Evolutionary conservation across 2,329 filamentous ascomycete species (phyloP).

Genomic region (Clonostachys byssicola): DNA sequence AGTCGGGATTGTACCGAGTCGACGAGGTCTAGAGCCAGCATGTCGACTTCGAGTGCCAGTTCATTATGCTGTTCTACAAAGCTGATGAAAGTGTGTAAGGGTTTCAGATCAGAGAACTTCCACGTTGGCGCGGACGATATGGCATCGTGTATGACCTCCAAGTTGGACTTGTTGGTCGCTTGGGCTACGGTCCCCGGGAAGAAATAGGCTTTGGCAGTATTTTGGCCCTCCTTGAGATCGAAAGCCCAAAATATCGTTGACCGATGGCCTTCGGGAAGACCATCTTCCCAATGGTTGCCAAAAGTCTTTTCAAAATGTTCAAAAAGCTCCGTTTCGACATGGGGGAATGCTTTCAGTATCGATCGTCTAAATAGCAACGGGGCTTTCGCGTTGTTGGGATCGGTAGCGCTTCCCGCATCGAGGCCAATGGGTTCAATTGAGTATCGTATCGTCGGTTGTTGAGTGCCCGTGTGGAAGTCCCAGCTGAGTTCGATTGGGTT

Average conservation of each 20-base stretch:
- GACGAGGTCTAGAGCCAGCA: conserved; percentile 26
- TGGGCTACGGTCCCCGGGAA: conserved; percentile 13
- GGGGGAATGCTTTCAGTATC: conserved; percentile 3
- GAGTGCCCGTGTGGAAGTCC: conserved; percentile 16
- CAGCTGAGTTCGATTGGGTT: conserved; percentile 30
- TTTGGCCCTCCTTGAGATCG: conserved; percentile 10
- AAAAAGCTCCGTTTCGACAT: conserved; percentile 9
- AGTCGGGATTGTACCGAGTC: conserved; percentile 17
- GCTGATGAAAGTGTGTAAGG: conserved; percentile 3
- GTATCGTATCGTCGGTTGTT: conserved; percentile 18
- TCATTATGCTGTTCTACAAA: background rate
- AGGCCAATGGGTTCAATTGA: conserved; percentile 22
- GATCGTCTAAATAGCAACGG: background rate
- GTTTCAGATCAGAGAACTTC: background rate
- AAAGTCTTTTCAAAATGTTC: conserved; percentile 5
- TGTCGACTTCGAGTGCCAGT: conserved; percentile 8
- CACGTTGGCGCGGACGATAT: conserved; percentile 9
- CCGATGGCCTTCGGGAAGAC: conserved; percentile 1
- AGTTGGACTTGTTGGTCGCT: conserved; percentile 2
- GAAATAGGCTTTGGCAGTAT: conserved; percentile 15
- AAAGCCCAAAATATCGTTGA: conserved; percentile 17
- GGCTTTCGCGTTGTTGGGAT: conserved; percentile 14
- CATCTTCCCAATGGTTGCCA: background rate
- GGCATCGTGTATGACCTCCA: conserved; percentile 7
- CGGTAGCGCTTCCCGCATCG: conserved; percentile 13